Base-by-base conservation (phyloP, 768 basidiomycete species). In the Zangia roseola region DNA sequence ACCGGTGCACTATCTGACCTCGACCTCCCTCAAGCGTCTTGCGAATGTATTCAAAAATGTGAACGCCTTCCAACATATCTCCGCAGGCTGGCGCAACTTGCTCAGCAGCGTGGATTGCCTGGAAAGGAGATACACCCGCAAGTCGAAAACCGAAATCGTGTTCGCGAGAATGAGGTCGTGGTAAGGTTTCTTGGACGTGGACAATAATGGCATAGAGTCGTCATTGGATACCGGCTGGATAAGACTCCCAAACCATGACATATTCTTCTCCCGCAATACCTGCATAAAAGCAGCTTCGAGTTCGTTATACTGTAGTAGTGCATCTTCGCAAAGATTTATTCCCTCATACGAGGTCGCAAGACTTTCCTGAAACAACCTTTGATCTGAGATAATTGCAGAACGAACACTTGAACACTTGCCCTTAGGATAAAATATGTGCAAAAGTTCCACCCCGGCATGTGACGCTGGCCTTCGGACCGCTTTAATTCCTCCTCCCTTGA, bases 401-500 rank as follows among this genome's bases (percentile, higher is more conserved):
- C 35, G 24, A 25, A 23, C 44, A 37, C 33, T 47, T 45, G 45
- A 50, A 43, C n/a, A 43, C 74, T 48, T 46, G 92, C 95, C 83
- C 98, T 99, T 31, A 94, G 74, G 43, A 94, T 83, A 69, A 97
- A 97, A 73, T 94, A 98, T 0, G 89, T 94, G 65, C 94, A 94
- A 64, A 97, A 99, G 63, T 97, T 97, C 97, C 97, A 99, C 9
- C 97, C 95, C 1, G 93, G 92, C 82, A 94, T 89, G 58, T 87
- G 80, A 47, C 91, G 79, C 67, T 97, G 91, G 40, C 82, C 78
- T 62, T 99, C 95, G 0, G 90, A 91, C 31, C 91, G 81, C 58
- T 79, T 86, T 4, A 97, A 87, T 53, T 97, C 94, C 38, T 98
- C 97, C 61, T 94, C 91, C 14, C 92, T 78, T 49, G 83, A 82